Percentiles rank a stretch among this genome's conserved stretches.
These are phyloP conservation scores for Polytrichum commune DNA, from an alignment of 225 moss, liverwort and hornwort species.

Conservation along the genomic window DNA sequence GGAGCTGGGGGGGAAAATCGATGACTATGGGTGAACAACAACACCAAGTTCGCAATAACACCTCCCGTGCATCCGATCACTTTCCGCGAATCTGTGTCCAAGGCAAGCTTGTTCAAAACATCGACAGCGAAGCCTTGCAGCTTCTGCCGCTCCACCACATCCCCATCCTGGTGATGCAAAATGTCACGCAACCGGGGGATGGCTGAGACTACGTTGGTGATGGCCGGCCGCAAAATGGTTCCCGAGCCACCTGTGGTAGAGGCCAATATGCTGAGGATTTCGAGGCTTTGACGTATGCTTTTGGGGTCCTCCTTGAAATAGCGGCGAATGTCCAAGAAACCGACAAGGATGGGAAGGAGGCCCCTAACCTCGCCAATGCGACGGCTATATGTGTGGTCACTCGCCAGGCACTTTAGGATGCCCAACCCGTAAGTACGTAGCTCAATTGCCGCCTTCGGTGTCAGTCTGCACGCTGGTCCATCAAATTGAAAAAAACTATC, in stretches of 20 bases:
- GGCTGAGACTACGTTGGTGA: constrained; percentile 58
- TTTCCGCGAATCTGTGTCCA: constrained; percentile 49
- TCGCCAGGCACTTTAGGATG: constrained; percentile 64
- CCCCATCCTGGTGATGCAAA: constrained; percentile 21
- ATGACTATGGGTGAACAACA: constrained; percentile 28
- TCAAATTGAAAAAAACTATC: too few relatives aligned
- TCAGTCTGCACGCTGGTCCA: background rate
- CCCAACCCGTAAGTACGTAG: constrained; percentile 51
- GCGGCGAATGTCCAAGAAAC: constrained; percentile 39
- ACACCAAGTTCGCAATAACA: constrained; percentile 51
- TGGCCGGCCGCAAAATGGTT: constrained; percentile 43
- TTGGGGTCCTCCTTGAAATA: constrained; percentile 12
- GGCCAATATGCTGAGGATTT: constrained; percentile 47
- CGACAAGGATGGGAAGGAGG: constrained; percentile 43
- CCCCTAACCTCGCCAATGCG: constrained; percentile 67
- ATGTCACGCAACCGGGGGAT: constrained; percentile 70
- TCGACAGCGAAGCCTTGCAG: constrained; percentile 55
- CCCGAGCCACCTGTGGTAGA: constrained; percentile 50
- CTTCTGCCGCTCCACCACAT: constrained; percentile 11
- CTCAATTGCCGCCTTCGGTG: background rate
- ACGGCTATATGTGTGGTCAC: constrained; percentile 52
- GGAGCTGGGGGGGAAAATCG: constrained; percentile 12
- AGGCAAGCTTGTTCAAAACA: constrained; percentile 55
- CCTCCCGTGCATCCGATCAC: constrained; percentile 79
- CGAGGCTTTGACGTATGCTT: constrained; percentile 49